Conservation (phyloP, 331 rosid genomes). For the Acacia pycnantha region DNA sequence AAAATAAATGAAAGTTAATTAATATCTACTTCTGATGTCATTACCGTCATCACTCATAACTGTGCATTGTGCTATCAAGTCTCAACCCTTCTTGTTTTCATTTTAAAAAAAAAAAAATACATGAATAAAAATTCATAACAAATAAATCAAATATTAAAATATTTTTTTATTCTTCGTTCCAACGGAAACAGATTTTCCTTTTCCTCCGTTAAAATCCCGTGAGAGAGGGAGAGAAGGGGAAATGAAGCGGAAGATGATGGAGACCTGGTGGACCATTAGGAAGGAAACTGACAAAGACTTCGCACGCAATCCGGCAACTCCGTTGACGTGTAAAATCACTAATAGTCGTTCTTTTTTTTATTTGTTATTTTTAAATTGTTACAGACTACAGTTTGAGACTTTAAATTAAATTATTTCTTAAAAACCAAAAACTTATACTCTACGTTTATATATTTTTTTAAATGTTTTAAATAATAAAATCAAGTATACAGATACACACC, state of each 20-base stretch:
- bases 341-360: background rate
- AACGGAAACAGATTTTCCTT: background rate
- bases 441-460: background rate
- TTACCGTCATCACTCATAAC: no score
- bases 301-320: background rate
- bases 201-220: background rate
- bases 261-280: conserved; percentile 36
- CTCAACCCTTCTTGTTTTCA: background rate
- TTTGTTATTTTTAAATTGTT: background rate
- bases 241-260: conserved; percentile 4
- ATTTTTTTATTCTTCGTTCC: background rate
- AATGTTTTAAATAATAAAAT: no score
- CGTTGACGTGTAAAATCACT: conserved; percentile 23
- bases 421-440: no score
- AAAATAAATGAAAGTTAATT: no score
- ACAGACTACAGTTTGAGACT: no score
- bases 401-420: background rate
- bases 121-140: background rate
- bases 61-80: no score
- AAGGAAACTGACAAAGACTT: conserved; percentile 11
- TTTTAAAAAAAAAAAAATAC: background rate
- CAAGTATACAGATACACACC: background rate
- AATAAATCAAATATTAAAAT: background rate
- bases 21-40: background rate
- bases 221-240: background rate